A percentile compares a stretch with the other conserved stretches of the same genome.
Evolutionary conservation across 2,329 filamentous ascomycete genomes (phyloP).

Genomic region (Colletotrichum truncatum): DNA sequence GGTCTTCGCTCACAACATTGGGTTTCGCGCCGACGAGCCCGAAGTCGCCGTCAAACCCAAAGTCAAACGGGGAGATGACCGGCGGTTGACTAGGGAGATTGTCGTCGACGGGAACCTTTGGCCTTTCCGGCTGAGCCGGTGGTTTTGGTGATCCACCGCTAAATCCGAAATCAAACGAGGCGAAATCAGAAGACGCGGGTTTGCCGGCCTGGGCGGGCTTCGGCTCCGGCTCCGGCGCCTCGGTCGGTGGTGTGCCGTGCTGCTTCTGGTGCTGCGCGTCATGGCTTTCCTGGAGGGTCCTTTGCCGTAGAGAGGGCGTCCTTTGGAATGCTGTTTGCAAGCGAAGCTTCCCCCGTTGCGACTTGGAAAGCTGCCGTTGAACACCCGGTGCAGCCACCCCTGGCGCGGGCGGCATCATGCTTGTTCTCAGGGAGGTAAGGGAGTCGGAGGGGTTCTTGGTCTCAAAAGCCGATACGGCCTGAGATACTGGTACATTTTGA

Average conservation of each 20-base stretch:
- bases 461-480: constrained; percentile 25
- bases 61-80: not conserved
- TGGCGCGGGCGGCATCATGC: constrained; percentile 3
- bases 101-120: not conserved
- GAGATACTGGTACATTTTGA: constrained; percentile 21
- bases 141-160: not conserved
- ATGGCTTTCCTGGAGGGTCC: not conserved
- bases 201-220: too few relatives aligned
- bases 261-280: not conserved
- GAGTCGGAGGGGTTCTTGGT: not conserved
- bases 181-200: not conserved
- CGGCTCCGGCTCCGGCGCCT: not conserved
- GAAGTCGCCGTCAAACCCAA: not conserved
- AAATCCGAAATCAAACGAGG: not conserved
- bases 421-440: not conserved
- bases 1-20: too few relatives aligned
- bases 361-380: constrained; percentile 19
- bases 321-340: constrained; percentile 19
- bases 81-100: not conserved
- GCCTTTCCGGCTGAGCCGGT: not conserved
- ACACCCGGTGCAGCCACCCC: not conserved
- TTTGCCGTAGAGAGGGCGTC: constrained; percentile 4
- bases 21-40: not conserved
- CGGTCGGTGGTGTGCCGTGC: not conserved
- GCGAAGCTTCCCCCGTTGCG: constrained; percentile 17